Evolutionary conservation across 306 rosid genomes (phyloP), one percentile per base, ranked within the genome.

Genomic region (Castanopsis chinensis): DNA sequence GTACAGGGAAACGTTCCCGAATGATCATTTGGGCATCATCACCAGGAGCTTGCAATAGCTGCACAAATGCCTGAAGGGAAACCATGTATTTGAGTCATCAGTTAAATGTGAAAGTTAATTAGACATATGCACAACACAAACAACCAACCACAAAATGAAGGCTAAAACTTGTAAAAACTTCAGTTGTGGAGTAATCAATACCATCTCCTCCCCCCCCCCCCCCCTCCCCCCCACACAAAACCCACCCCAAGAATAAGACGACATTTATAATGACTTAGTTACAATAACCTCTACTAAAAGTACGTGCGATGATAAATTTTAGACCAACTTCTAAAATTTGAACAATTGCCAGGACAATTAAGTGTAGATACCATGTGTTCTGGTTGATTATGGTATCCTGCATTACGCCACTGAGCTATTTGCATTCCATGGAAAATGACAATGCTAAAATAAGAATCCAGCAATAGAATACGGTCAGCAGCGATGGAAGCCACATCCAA

Each of bases 391-490:
- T 95, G 99, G 85, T 92, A 95, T 76, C 99, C 99, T 88, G 90
- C 76, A 84, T 93, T 95, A 72, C 99, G 99, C 99, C 99, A 95
- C 85, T 95, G 99, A 76, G 99, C 99, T 73, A 95, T 93, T 59
- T 95, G 93, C 97, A 93, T 88, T 82, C 99, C 99, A 78, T 95
- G 99, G 91, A 93, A 93, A 89, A 93, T 68, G 79, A 95, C 99
- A 69, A 95, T 87, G 78, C 96, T 93, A 82, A 95, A 93, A 85
- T 91, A 93, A 18, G 99, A 88, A 88, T 95, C 98, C 69, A 95
- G 87, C 88, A 95, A 83, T 80, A 95, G 92, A 88, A 95, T 95
- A 74, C 88, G 89, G 77, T 95, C 98, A 13, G 96, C 92, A 17
- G 94, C 91, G 78, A 95, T 93, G 73, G 99, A 93, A 68, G 99